phyloP scores from a whole-genome alignment of 2,329 filamentous ascomycete species.

The Pseudocercospora pini-densiflorae region DNA sequence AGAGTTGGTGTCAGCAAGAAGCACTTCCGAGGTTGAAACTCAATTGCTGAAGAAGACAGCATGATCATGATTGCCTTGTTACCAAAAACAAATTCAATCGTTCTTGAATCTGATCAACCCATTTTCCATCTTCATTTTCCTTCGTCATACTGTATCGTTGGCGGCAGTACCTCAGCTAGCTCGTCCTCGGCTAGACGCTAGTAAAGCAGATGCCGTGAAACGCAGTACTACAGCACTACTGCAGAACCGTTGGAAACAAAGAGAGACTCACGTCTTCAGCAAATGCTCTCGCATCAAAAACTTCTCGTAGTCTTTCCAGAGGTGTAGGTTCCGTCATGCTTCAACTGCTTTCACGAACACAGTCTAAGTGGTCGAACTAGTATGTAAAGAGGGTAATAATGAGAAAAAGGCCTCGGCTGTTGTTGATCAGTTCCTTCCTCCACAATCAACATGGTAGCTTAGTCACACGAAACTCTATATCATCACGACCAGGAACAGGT shows the following conservation, averaged over 20 bases:
- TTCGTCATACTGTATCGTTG: background rate
- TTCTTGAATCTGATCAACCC: background rate
- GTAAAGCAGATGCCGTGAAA: background rate
- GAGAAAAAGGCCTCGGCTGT: background rate
- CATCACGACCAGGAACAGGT: background rate
- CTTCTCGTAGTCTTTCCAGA: slow-evolving; percentile 19
- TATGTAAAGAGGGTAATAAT: background rate
- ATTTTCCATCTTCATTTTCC: background rate
- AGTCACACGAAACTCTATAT: background rate
- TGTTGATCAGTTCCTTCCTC: background rate
- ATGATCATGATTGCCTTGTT: background rate
- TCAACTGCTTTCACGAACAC: no score
- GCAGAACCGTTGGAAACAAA: background rate
- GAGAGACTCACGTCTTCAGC: slow-evolving; percentile 18
- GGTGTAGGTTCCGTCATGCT: slow-evolving; percentile 6
- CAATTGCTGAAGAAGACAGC: background rate
- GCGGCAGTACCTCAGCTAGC: background rate
- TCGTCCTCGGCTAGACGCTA: background rate
- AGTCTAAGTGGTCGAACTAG: no score
- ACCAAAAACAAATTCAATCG: background rate
- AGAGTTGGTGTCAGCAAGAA: slow-evolving; percentile 3
- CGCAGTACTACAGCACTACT: background rate
- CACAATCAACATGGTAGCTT: background rate
- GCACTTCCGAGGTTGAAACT: background rate
- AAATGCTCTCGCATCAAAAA: slow-evolving; percentile 21